Evolutionary conservation across 2,329 filamentous ascomycete species (phyloP).

Genomic region (Harringtonia aguacate): DNA sequence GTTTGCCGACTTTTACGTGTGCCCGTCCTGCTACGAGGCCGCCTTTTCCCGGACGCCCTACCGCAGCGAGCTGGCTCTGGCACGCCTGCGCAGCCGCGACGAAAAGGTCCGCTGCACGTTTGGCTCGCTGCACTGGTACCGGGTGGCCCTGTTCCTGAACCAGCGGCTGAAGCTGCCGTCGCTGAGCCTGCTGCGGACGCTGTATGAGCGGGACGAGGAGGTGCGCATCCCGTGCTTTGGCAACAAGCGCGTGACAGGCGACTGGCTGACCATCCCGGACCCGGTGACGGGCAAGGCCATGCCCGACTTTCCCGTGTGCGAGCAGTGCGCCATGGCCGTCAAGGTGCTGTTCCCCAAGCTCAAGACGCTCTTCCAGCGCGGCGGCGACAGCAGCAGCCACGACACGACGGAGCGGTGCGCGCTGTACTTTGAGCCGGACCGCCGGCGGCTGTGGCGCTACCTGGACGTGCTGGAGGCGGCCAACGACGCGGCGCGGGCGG

Average conservation of each 20-base stretch:
- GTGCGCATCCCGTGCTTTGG: slow-evolving; percentile 49
- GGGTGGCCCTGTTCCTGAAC: slow-evolving; percentile 74
- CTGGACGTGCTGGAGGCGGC: slow-evolving; percentile 50
- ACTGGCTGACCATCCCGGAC: slow-evolving; percentile 70
- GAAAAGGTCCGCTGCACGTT: slow-evolving; percentile 65
- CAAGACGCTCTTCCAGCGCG: slow-evolving; percentile 51
- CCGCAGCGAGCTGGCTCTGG: slow-evolving; percentile 52
- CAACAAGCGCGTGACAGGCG: slow-evolving; percentile 40
- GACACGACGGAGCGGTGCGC: slow-evolving; percentile 51
- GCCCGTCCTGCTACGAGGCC: slow-evolving; percentile 64
- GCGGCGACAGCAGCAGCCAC: slow-evolving; percentile 31
- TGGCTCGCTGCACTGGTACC: slow-evolving; percentile 66
- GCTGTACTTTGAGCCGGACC: slow-evolving; percentile 46
- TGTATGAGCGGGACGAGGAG: slow-evolving; percentile 49
- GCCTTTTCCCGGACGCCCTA: slow-evolving; percentile 62
- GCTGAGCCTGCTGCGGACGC: slow-evolving; percentile 56
- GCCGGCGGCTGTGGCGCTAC: slow-evolving; percentile 45
- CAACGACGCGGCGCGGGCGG: slow-evolving; percentile 38
- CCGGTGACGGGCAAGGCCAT: slow-evolving; percentile 53
- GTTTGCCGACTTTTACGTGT: slow-evolving; percentile 68
- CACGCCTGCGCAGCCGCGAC: slow-evolving; percentile 44
- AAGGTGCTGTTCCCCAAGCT: slow-evolving; percentile 66
- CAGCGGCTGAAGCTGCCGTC: slow-evolving; percentile 58
- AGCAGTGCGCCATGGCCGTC: slow-evolving; percentile 60
- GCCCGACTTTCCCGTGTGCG: slow-evolving; percentile 64